A percentile compares a stretch with the other conserved stretches of the same genome.
Conservation (phyloP, 192 early-diverging fungal species). For the Allomyces macrogynus region DNA sequence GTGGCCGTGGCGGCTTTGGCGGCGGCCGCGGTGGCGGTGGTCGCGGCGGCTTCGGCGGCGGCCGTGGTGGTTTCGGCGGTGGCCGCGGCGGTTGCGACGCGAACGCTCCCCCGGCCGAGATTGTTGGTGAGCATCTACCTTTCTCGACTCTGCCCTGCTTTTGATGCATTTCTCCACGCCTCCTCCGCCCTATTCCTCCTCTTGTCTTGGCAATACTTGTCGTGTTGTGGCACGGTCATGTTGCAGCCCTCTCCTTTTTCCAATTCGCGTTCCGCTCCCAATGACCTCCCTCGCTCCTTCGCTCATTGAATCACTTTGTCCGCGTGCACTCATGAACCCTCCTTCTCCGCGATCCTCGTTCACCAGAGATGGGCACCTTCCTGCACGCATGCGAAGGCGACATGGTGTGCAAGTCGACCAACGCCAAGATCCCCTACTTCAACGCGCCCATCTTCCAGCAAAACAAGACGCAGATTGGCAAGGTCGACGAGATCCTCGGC, state of each 20-base stretch:
- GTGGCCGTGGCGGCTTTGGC: background rate
- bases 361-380: constrained; percentile 64
- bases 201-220: too few relatives aligned
- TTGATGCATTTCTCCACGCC: too few relatives aligned
- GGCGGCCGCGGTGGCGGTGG: background rate
- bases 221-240: too few relatives aligned
- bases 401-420: constrained; percentile 82
- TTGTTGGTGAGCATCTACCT: background rate
- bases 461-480: constrained; percentile 97
- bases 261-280: too few relatives aligned
- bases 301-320: background rate
- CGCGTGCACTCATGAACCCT: background rate
- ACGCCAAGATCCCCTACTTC: constrained; percentile 90
- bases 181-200: too few relatives aligned
- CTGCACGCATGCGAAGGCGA: constrained; percentile 93
- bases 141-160: background rate
- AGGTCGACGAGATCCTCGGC: constrained; percentile 96
- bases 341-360: background rate
- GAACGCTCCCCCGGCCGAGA: background rate
- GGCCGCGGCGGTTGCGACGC: background rate
- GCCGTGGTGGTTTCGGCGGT: constrained; percentile 1
- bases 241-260: too few relatives aligned
- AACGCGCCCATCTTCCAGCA: constrained; percentile 95
- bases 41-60: background rate
- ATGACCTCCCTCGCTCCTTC: background rate